Evolutionary conservation across 2,329 filamentous ascomycete species (phyloP), one percentile per base, ranked within the genome.

Genomic region (Trichoderma oligosporum): DNA sequence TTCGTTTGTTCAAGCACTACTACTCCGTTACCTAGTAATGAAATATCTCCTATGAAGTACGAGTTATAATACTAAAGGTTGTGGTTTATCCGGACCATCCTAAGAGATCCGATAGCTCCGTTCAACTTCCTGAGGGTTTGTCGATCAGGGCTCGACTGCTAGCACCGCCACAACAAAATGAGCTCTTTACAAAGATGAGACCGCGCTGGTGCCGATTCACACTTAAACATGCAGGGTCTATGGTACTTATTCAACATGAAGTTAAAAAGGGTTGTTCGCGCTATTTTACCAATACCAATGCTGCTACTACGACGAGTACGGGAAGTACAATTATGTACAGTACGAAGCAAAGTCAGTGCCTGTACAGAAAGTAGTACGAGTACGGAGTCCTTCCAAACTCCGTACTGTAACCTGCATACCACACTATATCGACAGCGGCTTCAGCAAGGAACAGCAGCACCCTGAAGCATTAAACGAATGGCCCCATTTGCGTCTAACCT

Each of bases 21-120:
- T n/a, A n/a, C n/a, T n/a, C n/a, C n/a, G n/a, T n/a, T n/a, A n/a
- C n/a, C n/a, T n/a, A n/a, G n/a, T n/a, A n/a, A n/a, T n/a, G n/a
- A n/a, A n/a, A n/a, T n/a, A n/a, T n/a, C n/a, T n/a, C 27, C 27
- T 31, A 31, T 11, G 27, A 31, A 31, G n/a, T n/a, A n/a, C n/a
- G n/a, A n/a, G n/a, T n/a, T n/a, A 27, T n/a, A 41, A 31, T 22
- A 16, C 18, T 16, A 16, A 29, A 39, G 6, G 25, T 22, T 14
- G 48, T 31, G 25, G 12, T 20, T 31, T 41, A n/a, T 35, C 33
- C 51, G 51, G 51, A 31, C 51, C 22, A 33, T n/a, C n/a, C 22
- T 31, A 54, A 54, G 41, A 35, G 24, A 54, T 48, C 44, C 53
- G 42, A 56, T 20, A 47, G 51, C 51, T 54, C 51, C 51, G 38